Evolutionary conservation across 2,329 filamentous ascomycete genomes (phyloP).

Genomic region (Fusarium anguioides): DNA sequence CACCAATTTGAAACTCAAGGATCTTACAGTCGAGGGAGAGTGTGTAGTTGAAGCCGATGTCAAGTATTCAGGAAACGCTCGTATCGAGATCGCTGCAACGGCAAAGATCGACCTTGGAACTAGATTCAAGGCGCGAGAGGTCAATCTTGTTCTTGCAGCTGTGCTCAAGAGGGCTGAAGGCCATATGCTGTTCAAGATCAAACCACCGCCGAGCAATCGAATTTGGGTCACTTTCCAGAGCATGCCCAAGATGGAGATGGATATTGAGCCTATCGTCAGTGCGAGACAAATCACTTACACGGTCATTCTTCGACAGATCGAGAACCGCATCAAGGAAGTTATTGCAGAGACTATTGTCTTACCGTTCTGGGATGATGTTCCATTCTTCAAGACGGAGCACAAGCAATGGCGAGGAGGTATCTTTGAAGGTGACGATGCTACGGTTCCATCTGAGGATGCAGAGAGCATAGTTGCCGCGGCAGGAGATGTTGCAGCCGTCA

Average conservation of each 20-base stretch:
- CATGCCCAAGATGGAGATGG: slow-evolving; percentile 93
- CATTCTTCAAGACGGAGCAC: slow-evolving; percentile 84
- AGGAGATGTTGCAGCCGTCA: slow-evolving; percentile 61
- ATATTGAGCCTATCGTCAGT: slow-evolving; percentile 95
- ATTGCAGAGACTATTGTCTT: slow-evolving; percentile 90
- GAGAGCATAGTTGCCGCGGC: slow-evolving; percentile 49
- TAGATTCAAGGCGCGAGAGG: slow-evolving; percentile 89
- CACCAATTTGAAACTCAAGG: slow-evolving; percentile 87
- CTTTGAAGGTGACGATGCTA: slow-evolving; percentile 69
- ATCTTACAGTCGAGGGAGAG: slow-evolving; percentile 92
- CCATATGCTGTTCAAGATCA: slow-evolving; percentile 85
- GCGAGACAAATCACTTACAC: slow-evolving; percentile 95
- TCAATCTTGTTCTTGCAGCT: slow-evolving; percentile 87
- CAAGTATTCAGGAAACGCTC: slow-evolving; percentile 88
- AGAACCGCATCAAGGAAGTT: slow-evolving; percentile 93
- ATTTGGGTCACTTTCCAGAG: slow-evolving; percentile 95
- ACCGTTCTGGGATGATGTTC: slow-evolving; percentile 96
- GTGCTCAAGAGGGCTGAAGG: slow-evolving; percentile 88
- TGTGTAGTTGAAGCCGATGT: slow-evolving; percentile 88
- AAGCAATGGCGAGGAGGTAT: slow-evolving; percentile 89
- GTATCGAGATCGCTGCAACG: slow-evolving; percentile 90
- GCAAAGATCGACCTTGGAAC: slow-evolving; percentile 90
- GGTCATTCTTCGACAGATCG: slow-evolving; percentile 90
- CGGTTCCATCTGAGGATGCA: slow-evolving; percentile 45
- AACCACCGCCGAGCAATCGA: slow-evolving; percentile 93